Evolutionary conservation across 1,139 yeast genomes (phyloP).

Genomic region (Candida anutae): DNA sequence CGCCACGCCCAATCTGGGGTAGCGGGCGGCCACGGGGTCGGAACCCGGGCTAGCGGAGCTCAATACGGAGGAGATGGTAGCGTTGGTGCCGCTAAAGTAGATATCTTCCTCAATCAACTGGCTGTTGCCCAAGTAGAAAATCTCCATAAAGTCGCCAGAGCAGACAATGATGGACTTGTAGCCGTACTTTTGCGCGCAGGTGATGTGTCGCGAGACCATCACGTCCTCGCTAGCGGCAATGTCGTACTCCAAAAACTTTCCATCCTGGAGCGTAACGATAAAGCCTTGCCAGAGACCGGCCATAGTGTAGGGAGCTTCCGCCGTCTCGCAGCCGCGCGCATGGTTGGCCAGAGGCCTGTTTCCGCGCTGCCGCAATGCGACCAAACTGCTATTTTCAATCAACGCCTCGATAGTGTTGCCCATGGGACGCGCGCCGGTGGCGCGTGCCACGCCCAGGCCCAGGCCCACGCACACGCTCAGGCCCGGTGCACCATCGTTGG

Average conservation of each 20-base stretch:
- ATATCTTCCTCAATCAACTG: constrained; percentile 36
- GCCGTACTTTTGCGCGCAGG: constrained; percentile 54
- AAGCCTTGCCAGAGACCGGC: constrained; percentile 69
- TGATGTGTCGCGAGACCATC: constrained; percentile 33
- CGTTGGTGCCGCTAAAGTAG: constrained; percentile 28
- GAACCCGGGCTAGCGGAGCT: constrained; percentile 17
- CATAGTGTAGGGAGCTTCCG: constrained; percentile 3
- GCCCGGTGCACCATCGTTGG: too few species aligned
- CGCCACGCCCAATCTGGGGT: background rate
- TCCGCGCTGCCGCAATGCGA: constrained; percentile 13
- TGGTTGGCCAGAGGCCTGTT: background rate
- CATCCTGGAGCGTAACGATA: constrained; percentile 57
- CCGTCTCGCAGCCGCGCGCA: background rate
- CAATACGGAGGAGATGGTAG: constrained; percentile 17
- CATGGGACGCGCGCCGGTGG: constrained; percentile 1
- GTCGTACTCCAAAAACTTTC: constrained; percentile 50
- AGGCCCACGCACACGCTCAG: too few species aligned
- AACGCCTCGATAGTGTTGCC: constrained; percentile 9
- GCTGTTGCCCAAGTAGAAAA: constrained; percentile 63
- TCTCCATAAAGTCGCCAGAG: constrained; percentile 64
- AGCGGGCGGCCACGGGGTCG: constrained; percentile 3
- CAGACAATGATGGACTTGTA: constrained; percentile 69
- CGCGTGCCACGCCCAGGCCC: too few species aligned
- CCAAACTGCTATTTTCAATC: constrained; percentile 15
- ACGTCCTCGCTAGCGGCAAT: constrained; percentile 37